A percentile compares a stretch with the other conserved stretches of the same genome.
These are phyloP conservation scores for Gryganskiella cystojenkinii DNA, from an alignment of 192 early-diverging fungal genomes.

Conservation along the genomic window DNA sequence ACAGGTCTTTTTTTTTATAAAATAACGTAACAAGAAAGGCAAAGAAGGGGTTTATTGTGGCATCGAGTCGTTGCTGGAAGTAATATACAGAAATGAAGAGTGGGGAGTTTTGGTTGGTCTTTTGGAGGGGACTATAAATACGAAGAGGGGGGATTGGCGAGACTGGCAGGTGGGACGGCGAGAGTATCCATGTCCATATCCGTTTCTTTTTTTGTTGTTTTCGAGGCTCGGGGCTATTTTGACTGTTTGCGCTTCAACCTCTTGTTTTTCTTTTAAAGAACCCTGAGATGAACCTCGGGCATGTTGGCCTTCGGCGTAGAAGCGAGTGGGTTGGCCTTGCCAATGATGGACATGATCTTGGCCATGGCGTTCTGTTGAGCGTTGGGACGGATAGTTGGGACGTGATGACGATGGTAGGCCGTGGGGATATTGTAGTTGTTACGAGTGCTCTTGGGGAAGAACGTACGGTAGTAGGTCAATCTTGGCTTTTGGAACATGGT, in stretches of 20 bases:
- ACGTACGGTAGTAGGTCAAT: conserved; percentile 53
- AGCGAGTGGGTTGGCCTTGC: conserved; percentile 24
- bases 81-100: conserved; percentile 1
- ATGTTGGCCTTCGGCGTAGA: conserved; percentile 12
- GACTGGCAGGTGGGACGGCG: too few species aligned
- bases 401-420: conserved; percentile 34
- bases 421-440: conserved; percentile 55
- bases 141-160: too few species aligned
- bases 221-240: not conserved
- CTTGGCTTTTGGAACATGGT: conserved; percentile 51
- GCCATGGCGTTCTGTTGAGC: conserved; percentile 52
- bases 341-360: conserved; percentile 45
- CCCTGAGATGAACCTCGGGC: conserved; percentile 9
- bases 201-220: conserved; percentile 3
- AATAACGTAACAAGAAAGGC: not conserved
- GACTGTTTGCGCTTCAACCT: not conserved
- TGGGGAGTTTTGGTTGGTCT: not conserved
- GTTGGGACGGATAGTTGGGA: conserved; percentile 27
- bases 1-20: too few species aligned
- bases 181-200: too few species aligned
- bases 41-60: too few species aligned
- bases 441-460: conserved; percentile 43
- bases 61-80: too few species aligned
- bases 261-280: conserved; percentile 4
- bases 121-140: not conserved